Conservation (phyloP, 129 eudicot species). For the Flaveria sonorensis region DNA sequence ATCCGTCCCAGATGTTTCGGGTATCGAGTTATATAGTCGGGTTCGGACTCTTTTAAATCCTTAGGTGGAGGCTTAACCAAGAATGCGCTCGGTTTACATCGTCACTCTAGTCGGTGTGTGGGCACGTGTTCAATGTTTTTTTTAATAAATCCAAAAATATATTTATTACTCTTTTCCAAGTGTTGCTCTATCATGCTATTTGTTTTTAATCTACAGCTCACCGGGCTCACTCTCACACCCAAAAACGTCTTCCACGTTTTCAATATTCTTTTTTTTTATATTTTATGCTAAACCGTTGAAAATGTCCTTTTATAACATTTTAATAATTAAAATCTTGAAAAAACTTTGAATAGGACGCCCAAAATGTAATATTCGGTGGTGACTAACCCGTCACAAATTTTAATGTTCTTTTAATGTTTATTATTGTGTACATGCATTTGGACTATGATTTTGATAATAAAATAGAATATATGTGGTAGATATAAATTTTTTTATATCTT, state of each 20-base stretch:
- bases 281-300: neutral
- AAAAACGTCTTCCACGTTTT: constrained; percentile 33
- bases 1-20: too few relatives aligned
- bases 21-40: too few relatives aligned
- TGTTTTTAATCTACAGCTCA: constrained; percentile 21
- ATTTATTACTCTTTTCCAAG: constrained; percentile 28
- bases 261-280: neutral
- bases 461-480: too few relatives aligned
- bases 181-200: constrained; percentile 18
- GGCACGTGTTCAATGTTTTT: constrained; percentile 37
- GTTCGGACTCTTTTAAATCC: too few relatives aligned
- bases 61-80: too few relatives aligned
- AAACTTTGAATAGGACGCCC: neutral
- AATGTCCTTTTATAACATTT: neutral
- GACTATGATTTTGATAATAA: too few relatives aligned
- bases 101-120: constrained; percentile 32
- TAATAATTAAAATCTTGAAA: neutral
- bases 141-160: constrained; percentile 28
- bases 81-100: neutral
- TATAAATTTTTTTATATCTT: too few relatives aligned
- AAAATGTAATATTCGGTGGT: too few relatives aligned
- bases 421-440: too few relatives aligned
- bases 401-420: too few relatives aligned
- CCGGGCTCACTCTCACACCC: constrained; percentile 22
- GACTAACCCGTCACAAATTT: too few relatives aligned